Conservation (phyloP, 1,284 basidiomycete species). For the Ceratobasidium sp. region DNA sequence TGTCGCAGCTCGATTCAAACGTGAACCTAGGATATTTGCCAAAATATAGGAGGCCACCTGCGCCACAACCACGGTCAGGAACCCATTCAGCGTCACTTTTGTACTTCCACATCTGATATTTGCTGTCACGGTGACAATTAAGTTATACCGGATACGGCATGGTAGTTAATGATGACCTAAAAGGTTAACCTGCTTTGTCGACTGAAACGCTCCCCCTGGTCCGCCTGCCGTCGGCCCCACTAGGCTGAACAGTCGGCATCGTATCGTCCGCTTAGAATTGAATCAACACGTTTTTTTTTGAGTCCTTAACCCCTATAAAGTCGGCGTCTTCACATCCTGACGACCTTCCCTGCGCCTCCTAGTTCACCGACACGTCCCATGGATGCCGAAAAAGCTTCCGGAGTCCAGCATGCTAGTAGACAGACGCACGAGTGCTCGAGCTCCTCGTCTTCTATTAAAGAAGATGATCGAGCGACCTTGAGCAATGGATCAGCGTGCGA, state of each 20-base stretch:
- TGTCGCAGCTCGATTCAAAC: slow-evolving; percentile 35
- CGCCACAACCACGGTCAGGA: not conserved
- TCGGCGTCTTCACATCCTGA: not conserved
- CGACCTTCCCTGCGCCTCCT: not conserved
- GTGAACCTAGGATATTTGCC: too few relatives aligned
- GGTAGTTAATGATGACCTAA: not conserved
- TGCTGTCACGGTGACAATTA: not conserved
- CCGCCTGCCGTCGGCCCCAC: not conserved
- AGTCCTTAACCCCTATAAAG: not conserved
- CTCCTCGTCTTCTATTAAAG: not conserved
- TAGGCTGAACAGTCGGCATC: not conserved
- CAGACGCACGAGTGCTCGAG: not conserved
- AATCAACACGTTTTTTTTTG: not conserved
- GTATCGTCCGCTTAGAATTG: not conserved
- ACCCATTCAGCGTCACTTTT: not conserved
- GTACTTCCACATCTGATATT: not conserved
- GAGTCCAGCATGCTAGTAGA: too few relatives aligned
- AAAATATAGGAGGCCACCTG: too few relatives aligned
- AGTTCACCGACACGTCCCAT: not conserved
- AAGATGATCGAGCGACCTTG: not conserved
- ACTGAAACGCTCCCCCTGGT: not conserved
- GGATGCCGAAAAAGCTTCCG: not conserved
- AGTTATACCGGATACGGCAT: too few relatives aligned
- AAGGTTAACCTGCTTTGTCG: not conserved
- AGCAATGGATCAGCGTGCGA: not conserved